These are phyloP conservation scores for Cyclotella baltica DNA, from an alignment of 108 stramenopile genomes.

Conservation along the genomic window DNA sequence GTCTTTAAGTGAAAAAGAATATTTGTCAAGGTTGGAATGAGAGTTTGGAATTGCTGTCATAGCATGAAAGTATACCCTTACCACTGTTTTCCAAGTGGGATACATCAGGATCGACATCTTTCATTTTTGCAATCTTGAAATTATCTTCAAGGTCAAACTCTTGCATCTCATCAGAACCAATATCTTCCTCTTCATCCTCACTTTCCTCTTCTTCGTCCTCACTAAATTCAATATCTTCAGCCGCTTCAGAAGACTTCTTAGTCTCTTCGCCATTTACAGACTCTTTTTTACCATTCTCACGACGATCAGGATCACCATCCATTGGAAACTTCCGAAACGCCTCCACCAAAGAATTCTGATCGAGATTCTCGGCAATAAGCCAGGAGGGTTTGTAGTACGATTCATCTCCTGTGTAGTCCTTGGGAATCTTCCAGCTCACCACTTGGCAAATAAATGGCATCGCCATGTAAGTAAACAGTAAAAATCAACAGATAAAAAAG, in stretches of 20 bases:
- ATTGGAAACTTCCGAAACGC: slow-evolving; percentile 45
- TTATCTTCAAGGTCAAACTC: slow-evolving; percentile 5
- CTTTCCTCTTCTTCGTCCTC: slow-evolving; percentile 32
- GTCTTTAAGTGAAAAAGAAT: background rate
- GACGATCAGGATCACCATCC: slow-evolving; percentile 23
- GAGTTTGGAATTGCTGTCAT: background rate
- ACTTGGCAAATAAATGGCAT: background rate
- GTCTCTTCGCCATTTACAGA: background rate
- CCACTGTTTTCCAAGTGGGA: slow-evolving; percentile 31
- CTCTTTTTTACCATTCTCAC: background rate
- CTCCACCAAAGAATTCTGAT: slow-evolving; percentile 32
- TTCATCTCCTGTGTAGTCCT: slow-evolving; percentile 3
- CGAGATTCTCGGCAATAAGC: slow-evolving; percentile 40
- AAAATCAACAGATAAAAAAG: background rate
- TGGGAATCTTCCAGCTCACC: slow-evolving; percentile 40
- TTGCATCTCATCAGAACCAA: slow-evolving; percentile 7
- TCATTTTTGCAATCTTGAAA: background rate
- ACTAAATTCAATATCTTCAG: slow-evolving; percentile 11
- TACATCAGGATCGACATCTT: background rate
- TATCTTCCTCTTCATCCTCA: slow-evolving; percentile 15
- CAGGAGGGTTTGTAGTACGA: slow-evolving; percentile 24
- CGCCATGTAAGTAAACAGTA: background rate
- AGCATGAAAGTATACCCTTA: background rate
- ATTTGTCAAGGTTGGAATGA: background rate
- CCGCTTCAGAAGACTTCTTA: background rate